These are phyloP conservation scores for Triangularia setosa DNA, from an alignment of 2,329 filamentous ascomycete species.

Conservation along the genomic window DNA sequence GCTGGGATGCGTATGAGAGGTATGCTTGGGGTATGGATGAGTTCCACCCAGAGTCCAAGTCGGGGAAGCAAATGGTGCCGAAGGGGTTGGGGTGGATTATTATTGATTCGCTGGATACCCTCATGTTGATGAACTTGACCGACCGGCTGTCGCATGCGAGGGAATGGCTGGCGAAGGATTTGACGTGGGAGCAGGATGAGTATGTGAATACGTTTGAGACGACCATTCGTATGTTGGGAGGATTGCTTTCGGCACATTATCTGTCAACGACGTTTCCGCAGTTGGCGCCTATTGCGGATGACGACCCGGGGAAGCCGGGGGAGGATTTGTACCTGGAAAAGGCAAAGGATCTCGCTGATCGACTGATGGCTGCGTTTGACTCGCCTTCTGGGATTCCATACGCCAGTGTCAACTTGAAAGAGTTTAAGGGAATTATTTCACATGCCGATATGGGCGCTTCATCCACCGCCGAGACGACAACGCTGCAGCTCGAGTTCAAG, in stretches of 20 bases:
- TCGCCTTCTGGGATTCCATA: constrained; percentile 82
- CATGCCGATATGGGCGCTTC: constrained; percentile 84
- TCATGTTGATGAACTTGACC: constrained; percentile 98
- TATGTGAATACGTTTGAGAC: constrained; percentile 98
- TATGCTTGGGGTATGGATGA: constrained; percentile 94
- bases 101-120: constrained; percentile 88
- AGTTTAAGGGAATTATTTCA: constrained; percentile 69
- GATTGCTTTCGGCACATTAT: constrained; percentile 89
- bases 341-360: constrained; percentile 85
- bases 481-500: constrained; percentile 92
- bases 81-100: constrained; percentile 97
- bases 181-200: constrained; percentile 87
- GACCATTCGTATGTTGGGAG: constrained; percentile 94
- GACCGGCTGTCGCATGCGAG: constrained; percentile 77
- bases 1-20: constrained; percentile 88
- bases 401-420: constrained; percentile 83
- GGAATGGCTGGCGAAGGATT: constrained; percentile 77
- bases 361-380: constrained; percentile 82
- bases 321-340: constrained; percentile 96
- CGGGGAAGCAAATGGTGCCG: constrained; percentile 76
- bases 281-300: constrained; percentile 69
- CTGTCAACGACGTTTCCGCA: constrained; percentile 78
- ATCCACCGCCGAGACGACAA: constrained; percentile 90
- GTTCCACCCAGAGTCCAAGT: constrained; percentile 79
- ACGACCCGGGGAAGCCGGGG: constrained; percentile 67